These are phyloP conservation scores for Cytospora piceicola DNA, from an alignment of 2,329 filamentous ascomycete genomes.

Conservation along the genomic window DNA sequence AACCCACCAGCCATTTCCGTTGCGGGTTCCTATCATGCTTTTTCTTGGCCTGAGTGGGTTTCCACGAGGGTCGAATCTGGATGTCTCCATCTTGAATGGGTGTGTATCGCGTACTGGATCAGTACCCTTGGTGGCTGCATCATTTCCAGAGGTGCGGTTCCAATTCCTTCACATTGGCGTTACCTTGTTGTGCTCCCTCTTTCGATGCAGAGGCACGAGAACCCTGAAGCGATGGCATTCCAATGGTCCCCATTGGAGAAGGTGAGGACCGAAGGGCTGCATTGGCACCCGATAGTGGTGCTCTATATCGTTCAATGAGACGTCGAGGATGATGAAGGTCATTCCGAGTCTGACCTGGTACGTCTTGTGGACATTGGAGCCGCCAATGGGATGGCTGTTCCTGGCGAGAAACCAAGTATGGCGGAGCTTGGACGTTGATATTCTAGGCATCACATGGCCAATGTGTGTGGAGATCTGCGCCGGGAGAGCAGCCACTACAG, in stretches of 20 bases:
- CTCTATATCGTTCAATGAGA: background rate
- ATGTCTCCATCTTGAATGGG: background rate
- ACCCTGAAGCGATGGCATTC: background rate
- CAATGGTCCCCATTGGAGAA: slow-evolving; percentile 11
- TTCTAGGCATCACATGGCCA: background rate
- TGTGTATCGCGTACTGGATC: background rate
- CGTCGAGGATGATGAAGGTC: background rate
- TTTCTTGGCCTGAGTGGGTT: background rate
- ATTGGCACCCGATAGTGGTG: background rate
- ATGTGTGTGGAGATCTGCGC: background rate
- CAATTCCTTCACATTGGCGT: background rate
- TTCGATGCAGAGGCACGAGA: background rate
- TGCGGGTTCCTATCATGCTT: background rate
- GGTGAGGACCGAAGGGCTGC: slow-evolving; percentile 1
- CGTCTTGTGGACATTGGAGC: background rate
- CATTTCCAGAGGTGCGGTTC: background rate
- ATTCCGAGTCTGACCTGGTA: slow-evolving; percentile 6
- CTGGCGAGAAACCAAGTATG: background rate
- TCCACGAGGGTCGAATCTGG: background rate
- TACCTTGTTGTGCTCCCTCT: background rate
- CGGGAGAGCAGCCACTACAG: background rate
- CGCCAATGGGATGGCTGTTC: slow-evolving; percentile 18
- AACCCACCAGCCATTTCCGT: background rate
- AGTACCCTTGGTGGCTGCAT: background rate
- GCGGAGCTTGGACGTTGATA: background rate